Evolutionary conservation across 768 basidiomycete species (phyloP).

Genomic region (Pholiota conissans): DNA sequence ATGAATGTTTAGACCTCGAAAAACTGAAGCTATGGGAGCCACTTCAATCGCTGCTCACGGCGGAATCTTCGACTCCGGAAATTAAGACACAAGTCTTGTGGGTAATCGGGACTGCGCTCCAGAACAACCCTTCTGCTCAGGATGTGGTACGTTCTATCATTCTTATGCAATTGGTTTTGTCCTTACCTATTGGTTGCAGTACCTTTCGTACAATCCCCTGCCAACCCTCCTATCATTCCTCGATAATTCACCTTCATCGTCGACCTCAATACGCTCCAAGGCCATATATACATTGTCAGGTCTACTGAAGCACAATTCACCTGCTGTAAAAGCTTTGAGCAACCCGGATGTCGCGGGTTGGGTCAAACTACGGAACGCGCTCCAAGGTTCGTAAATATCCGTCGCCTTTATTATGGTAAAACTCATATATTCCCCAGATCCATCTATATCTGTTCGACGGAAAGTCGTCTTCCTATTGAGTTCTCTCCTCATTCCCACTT

Average conservation of each 20-base stretch:
- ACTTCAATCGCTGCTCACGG: slow-evolving; percentile 60
- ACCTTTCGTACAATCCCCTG: slow-evolving; percentile 65
- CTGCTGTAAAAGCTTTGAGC: slow-evolving; percentile 58
- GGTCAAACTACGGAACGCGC: slow-evolving; percentile 53
- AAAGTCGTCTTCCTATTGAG: slow-evolving; percentile 80
- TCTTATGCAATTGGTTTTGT: not conserved
- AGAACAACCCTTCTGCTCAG: slow-evolving; percentile 89
- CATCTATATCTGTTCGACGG: slow-evolving; percentile 73
- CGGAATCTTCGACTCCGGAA: slow-evolving; percentile 51
- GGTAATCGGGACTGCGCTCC: slow-evolving; percentile 87
- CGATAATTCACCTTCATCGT: slow-evolving; percentile 44
- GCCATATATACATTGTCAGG: slow-evolving; percentile 83
- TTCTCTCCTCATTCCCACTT: slow-evolving; percentile 46
- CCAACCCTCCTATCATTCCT: slow-evolving; percentile 64
- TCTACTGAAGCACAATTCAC: slow-evolving; percentile 72
- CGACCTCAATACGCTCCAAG: slow-evolving; percentile 66
- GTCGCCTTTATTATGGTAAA: not conserved
- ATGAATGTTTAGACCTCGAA: slow-evolving; percentile 56
- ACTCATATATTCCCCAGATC: slow-evolving; percentile 49
- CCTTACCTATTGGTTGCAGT: slow-evolving; percentile 36
- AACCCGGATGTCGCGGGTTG: slow-evolving; percentile 57
- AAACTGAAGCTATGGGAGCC: slow-evolving; percentile 81
- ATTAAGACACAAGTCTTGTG: slow-evolving; percentile 74
- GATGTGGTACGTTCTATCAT: slow-evolving; percentile 52
- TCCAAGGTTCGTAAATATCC: slow-evolving; percentile 51